Base-by-base conservation (phyloP, 1,284 basidiomycete species). In the Cerrena zonata region DNA sequence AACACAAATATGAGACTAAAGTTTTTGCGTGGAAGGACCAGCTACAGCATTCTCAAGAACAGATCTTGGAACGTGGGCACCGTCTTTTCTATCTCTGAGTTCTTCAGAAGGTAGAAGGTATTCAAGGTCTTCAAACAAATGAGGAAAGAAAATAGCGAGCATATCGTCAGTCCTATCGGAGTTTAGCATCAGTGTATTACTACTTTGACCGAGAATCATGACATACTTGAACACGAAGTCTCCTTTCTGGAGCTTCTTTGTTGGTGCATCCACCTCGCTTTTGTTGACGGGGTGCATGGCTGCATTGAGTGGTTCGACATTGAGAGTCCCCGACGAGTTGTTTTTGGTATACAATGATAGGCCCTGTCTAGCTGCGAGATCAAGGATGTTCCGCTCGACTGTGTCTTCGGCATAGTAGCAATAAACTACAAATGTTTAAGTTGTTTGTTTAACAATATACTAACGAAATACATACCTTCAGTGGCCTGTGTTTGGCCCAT, bases 401-500 rank as follows among this genome's bases (percentile, higher is more conserved):
- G 87, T 89, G 56, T 87, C 86, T 83, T 89, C 82, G 2, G 86
- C 83, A 58, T 88, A 89, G 61, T 90, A 90, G 51, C 87, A 90
- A 56, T 77, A 90, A 1, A 90, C 87, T 82, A 53, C 24, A 37
- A 36, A 46, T 10, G 23, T 45, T 13, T 43, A 21, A n/a, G 46
- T 22, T 5, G 37, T 39, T 5, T 18, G n/a, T 4, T 39, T 21
- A 52, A 46, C 63, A 53, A 54, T 56, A 40, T 43, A 47, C 52
- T 43, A 45, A 19, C 37, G 26, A 26, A 40, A 18, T 12, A 53
- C 67, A 51, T 52, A 82, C 83, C 83, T 79, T 89, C 86, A 0
- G 86, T 89, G 1, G 82, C 74, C 36, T 73, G 72, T 10, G 76
- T 82, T 64, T 89, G 87, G 1, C 87, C 86, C 76, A 90, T 79